Conservation (phyloP, 305 asterid genomes). For the Striga hermonthica region DNA sequence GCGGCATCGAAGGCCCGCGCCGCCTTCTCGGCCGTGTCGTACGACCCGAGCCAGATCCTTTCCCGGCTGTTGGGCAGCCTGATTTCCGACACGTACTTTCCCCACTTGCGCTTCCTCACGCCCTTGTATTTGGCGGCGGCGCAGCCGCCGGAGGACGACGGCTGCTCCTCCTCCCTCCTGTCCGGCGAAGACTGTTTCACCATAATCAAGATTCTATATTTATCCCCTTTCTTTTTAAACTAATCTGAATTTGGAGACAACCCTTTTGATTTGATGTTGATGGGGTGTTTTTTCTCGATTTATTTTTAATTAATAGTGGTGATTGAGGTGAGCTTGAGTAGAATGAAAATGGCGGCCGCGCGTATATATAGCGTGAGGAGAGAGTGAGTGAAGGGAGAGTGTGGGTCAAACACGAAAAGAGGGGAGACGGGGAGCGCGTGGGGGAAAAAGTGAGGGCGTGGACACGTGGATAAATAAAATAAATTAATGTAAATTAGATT, state of each 20-base stretch:
- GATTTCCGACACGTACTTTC: slow-evolving; percentile 62
- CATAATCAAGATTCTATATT: slow-evolving; percentile 9
- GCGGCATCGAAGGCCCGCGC: slow-evolving; percentile 74
- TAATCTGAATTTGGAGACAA: no score
- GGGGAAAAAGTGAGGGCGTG: slow-evolving; percentile 15
- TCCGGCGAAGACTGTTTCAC: slow-evolving; percentile 31
- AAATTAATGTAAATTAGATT: not conserved
- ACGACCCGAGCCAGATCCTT: slow-evolving; percentile 62
- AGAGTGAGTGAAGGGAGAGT: slow-evolving; percentile 1
- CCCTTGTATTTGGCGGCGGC: slow-evolving; percentile 46
- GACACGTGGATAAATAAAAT: not conserved
- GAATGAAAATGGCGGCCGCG: slow-evolving; percentile 34
- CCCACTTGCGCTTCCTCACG: slow-evolving; percentile 64
- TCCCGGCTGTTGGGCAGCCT: slow-evolving; percentile 63
- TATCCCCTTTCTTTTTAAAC: no score
- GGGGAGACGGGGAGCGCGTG: slow-evolving; percentile 25
- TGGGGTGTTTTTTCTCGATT: not conserved
- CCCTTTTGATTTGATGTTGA: not conserved
- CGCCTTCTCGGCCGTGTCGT: slow-evolving; percentile 60
- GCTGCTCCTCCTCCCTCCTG: slow-evolving; percentile 11
- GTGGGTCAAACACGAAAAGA: slow-evolving; percentile 12
- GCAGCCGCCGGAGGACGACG: not conserved
- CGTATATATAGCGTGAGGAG: slow-evolving; percentile 26
- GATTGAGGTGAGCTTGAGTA: slow-evolving; percentile 30
- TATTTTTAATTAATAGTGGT: not conserved